Percentiles rank a stretch among this genome's conserved stretches.
These are phyloP conservation scores for Lotus japonicus DNA, from an alignment of 306 rosid genomes.

Conservation along the genomic window DNA sequence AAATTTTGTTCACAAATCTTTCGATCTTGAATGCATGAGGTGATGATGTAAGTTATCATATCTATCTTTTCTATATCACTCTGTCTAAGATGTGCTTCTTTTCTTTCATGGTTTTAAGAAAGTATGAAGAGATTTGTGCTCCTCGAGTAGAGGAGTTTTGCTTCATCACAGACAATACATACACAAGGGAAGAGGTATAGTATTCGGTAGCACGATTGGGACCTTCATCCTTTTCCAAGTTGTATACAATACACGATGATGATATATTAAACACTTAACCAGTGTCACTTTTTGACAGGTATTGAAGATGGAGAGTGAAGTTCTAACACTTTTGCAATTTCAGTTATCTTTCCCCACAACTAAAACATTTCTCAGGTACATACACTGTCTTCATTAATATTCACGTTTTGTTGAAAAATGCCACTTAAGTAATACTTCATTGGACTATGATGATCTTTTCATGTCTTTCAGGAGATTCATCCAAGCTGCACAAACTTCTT, in stretches of 20 bases:
- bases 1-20: not conserved
- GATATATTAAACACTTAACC: not conserved
- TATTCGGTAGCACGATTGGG: constrained; percentile 3
- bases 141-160: constrained; percentile 85
- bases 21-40: constrained; percentile 6
- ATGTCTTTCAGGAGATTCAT: constrained; percentile 67
- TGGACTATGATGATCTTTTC: not conserved
- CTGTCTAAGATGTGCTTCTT: constrained; percentile 22
- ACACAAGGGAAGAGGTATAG: constrained; percentile 63
- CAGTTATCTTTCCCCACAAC: constrained; percentile 70
- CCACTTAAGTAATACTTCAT: not conserved
- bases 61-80: not conserved
- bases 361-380: constrained; percentile 84
- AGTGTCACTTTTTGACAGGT: constrained; percentile 42
- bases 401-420: not conserved
- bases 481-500: constrained; percentile 72
- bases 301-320: constrained; percentile 60
- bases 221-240: not conserved
- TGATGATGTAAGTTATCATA: not conserved
- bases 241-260: not conserved
- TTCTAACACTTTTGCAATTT: constrained; percentile 53
- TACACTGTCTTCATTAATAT: not conserved
- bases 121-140: constrained; percentile 82
- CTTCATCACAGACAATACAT: constrained; percentile 77
- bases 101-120: constrained; percentile 41